Evolutionary conservation across 495 filamentous ascomycete species (phyloP).

Genomic region (Xylaria nigripes): DNA sequence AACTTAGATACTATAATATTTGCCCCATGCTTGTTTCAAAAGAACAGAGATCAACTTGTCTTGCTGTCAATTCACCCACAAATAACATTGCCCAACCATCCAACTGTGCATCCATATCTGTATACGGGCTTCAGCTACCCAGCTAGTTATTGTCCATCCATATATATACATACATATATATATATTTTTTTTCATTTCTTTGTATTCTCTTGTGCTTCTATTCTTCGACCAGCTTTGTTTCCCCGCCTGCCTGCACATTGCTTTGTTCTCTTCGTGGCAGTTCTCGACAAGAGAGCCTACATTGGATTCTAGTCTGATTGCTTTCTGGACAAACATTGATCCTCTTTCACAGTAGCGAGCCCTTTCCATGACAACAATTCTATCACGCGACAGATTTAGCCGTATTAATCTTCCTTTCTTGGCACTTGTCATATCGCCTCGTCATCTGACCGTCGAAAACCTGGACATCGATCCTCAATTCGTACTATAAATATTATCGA

Average conservation of each 20-base stretch:
- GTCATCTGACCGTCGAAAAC: background rate
- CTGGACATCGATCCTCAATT: background rate
- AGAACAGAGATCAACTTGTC: background rate
- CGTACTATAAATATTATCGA: background rate
- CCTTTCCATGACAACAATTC: background rate
- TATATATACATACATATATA: no score
- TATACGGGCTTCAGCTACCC: background rate
- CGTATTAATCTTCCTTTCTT: background rate
- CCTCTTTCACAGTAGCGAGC: background rate
- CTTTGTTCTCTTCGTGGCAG: background rate
- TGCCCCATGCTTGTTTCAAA: background rate
- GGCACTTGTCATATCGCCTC: background rate
- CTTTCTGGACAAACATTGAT: background rate
- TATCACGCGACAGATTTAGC: background rate
- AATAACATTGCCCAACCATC: background rate
- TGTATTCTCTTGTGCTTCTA: background rate
- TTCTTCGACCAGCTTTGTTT: background rate
- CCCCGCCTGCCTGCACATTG: background rate
- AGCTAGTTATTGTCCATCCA: background rate
- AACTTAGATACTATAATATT: background rate
- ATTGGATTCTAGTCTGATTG: background rate
- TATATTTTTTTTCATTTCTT: no score
- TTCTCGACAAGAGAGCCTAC: background rate
- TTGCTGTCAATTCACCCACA: background rate
- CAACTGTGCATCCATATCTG: background rate